Percentiles rank a stretch among this genome's conserved stretches.
Conservation (phyloP, 495 filamentous ascomycete species). For the Trichoderma orchidacearum region DNA sequence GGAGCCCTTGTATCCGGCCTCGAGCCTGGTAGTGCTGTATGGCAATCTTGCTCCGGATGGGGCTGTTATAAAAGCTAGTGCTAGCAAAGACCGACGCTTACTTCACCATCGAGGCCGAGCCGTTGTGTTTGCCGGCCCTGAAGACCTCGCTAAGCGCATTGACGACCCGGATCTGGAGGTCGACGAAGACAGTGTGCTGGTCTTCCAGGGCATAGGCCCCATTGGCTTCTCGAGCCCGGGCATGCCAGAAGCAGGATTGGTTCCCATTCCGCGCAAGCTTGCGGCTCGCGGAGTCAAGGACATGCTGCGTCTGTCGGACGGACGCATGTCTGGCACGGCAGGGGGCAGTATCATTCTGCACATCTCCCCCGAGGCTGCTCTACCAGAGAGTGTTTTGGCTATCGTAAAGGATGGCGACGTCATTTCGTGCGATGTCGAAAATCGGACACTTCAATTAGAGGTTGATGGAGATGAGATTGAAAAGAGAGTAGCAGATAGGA, state of each 20-base stretch:
- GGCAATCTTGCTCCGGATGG: conserved; percentile 42
- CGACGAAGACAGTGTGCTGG: conserved; percentile 36
- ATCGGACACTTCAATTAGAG: conserved; percentile 27
- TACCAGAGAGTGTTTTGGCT: conserved; percentile 42
- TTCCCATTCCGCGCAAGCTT: conserved; percentile 52
- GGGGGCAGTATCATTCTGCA: conserved; percentile 57
- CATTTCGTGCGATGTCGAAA: conserved; percentile 39
- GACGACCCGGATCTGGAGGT: conserved; percentile 42
- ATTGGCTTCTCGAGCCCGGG: conserved; percentile 42
- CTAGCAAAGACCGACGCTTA: conserved; percentile 37
- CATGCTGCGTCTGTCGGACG: conserved; percentile 55
- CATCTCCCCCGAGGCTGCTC: conserved; percentile 46
- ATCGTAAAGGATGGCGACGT: conserved; percentile 46
- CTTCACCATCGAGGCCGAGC: conserved; percentile 40
- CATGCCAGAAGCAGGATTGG: conserved; percentile 55
- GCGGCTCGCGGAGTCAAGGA: conserved; percentile 43
- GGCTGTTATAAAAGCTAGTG: conserved; percentile 50
- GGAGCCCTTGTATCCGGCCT: conserved; percentile 39
- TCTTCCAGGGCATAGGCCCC: conserved; percentile 48
- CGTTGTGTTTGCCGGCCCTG: conserved; percentile 44
- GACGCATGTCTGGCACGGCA: conserved; percentile 55
- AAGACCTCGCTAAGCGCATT: conserved; percentile 42
- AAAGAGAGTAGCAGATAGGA: conserved; percentile 23
- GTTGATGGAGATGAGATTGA: conserved; percentile 33
- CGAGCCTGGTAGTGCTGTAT: conserved; percentile 36